Evolutionary conservation across 176 grass and related monocot genomes (phyloP), one percentile per base, ranked within the genome.

Genomic region (Neostapfia colusana): DNA sequence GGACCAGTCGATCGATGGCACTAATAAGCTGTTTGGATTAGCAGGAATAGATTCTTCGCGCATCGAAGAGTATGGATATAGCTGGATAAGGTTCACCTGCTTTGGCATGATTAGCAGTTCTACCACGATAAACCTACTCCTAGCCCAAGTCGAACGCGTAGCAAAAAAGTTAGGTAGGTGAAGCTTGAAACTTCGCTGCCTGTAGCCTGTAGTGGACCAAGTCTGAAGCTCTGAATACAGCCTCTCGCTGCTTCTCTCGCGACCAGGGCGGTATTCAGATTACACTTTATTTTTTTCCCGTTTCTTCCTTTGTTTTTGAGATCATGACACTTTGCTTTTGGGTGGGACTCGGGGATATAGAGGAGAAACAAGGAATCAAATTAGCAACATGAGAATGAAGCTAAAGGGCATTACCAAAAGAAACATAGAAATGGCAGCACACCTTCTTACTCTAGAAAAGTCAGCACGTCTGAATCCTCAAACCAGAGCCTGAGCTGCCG

Each of bases 31-130:
- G 44, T 86, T 62, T 67, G 75, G 75, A 78, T 78, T 68, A 74
- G 43, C 14, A 59, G 69, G 75, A 88, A 74, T 38, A 16, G 35
- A 63, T 83, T 88, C 85, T 83, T 79, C 80, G 41, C 8, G 49
- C 54, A 67, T 34, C 14, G 21, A 48, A 21, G 66, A 83, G 73
- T 20, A 43, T 18, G 75, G n/a, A 39, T 53, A 78, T 78, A 79
- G 60, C 26, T 68, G 25, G 85, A 87, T 79, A 83, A 74, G 35
- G 74, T 50, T 74, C 79, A 36, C 20, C 27, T 26, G 48, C 48
- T 20, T 51, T 77, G 39, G 28, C 70, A 50, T 86, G 63, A 75
- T 86, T 63, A 84, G 43, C 55, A 58, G 55, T 41, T 36, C 40
- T 43, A 14, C 26, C 31, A 43, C 14, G 55, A 26, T 26, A 13